A percentile compares a stretch with the other conserved stretches of the same genome.
Conservation (phyloP, 139 green algal species). For the Ostreobium quekettii region DNA sequence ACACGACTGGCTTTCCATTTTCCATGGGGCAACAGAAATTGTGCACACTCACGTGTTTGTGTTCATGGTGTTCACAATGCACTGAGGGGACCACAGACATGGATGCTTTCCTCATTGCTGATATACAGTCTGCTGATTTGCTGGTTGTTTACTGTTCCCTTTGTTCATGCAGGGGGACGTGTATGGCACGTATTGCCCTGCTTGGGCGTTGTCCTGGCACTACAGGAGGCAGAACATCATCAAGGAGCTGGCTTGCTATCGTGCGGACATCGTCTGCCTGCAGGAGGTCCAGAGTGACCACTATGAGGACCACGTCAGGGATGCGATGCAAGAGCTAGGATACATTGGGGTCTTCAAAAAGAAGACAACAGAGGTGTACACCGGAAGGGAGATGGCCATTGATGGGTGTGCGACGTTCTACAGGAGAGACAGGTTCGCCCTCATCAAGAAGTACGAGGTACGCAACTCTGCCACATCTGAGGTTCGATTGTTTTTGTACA, state of each 20-base stretch:
- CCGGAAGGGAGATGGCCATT: constrained; percentile 76
- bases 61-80: no score
- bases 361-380: constrained; percentile 93
- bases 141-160: no score
- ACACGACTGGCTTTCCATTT: no score
- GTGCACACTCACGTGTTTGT: no score
- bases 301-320: constrained; percentile 56
- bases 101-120: constrained; percentile 3
- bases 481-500: no score
- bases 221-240: constrained; percentile 91
- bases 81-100: background rate
- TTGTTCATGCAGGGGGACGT: constrained; percentile 65
- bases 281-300: constrained; percentile 94
- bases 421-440: constrained; percentile 62
- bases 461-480: no score
- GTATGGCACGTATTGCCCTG: constrained; percentile 64
- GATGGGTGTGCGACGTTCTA: constrained; percentile 97
- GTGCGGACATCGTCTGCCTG: constrained; percentile 92
- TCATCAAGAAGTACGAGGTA: constrained; percentile 99
- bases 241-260: constrained; percentile 77
- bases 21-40: no score
- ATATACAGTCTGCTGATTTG: no score
- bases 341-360: constrained; percentile 98
- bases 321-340: constrained; percentile 54
- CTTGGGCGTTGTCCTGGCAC: constrained; percentile 85